Evolutionary conservation across 805 yeast genomes (phyloP).

Genomic region (Candida ortonii): DNA sequence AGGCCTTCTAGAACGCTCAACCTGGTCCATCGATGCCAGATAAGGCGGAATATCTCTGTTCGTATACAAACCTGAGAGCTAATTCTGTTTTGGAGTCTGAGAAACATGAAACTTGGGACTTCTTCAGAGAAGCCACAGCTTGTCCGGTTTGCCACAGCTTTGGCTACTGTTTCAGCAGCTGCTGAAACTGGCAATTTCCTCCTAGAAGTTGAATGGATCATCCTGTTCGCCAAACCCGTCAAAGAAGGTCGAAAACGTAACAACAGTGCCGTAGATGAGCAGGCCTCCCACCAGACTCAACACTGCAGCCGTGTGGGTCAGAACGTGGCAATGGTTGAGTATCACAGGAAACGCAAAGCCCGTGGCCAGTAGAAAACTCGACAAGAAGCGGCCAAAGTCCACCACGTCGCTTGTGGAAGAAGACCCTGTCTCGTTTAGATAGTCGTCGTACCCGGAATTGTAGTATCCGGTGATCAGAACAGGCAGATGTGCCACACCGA

Average conservation of each 20-base stretch:
- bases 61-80: too few relatives aligned
- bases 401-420: slow-evolving; percentile 41
- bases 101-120: too few relatives aligned
- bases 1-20: too few relatives aligned
- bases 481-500: slow-evolving; percentile 70
- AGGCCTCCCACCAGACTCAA: slow-evolving; percentile 85
- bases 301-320: slow-evolving; percentile 65
- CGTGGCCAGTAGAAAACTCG: slow-evolving; percentile 73
- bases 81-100: too few relatives aligned
- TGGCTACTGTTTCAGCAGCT: too few relatives aligned
- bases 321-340: slow-evolving; percentile 69
- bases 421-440: slow-evolving; percentile 55
- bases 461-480: slow-evolving; percentile 53
- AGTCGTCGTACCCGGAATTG: slow-evolving; percentile 49
- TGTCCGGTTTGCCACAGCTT: too few relatives aligned
- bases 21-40: too few relatives aligned
- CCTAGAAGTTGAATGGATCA: slow-evolving; percentile 30
- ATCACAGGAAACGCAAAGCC: slow-evolving; percentile 75
- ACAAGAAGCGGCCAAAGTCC: slow-evolving; percentile 75
- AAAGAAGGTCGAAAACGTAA: slow-evolving; percentile 78
- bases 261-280: slow-evolving; percentile 78
- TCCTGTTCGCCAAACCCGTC: slow-evolving; percentile 47
- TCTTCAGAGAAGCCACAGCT: too few relatives aligned
- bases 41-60: too few relatives aligned
- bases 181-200: too few relatives aligned